A percentile compares a stretch with the other conserved stretches of the same genome.
Conservation (phyloP, 2,329 filamentous ascomycete species). For the Penicillium carneum region DNA sequence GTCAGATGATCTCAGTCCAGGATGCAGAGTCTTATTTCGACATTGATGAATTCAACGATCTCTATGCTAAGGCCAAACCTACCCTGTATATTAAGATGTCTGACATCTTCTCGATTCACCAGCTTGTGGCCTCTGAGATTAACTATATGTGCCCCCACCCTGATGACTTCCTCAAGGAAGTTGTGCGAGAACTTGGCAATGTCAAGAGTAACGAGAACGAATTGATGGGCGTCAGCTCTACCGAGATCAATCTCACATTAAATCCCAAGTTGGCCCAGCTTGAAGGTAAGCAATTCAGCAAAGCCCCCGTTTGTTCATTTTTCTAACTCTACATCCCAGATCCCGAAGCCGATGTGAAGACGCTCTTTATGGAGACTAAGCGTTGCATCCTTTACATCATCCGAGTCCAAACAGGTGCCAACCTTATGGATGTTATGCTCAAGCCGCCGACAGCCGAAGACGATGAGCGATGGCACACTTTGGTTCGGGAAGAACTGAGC, state of each 20-base stretch:
- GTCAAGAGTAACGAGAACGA: conserved; percentile 97
- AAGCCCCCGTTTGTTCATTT: neutral
- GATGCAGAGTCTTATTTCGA: conserved; percentile 92
- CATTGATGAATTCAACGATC: conserved; percentile 97
- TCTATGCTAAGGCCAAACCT: conserved; percentile 94
- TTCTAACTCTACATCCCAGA: conserved; percentile 59
- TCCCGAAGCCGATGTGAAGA: conserved; percentile 88
- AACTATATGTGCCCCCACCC: conserved; percentile 76
- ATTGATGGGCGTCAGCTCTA: conserved; percentile 82
- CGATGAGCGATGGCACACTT: conserved; percentile 81
- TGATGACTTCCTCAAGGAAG: conserved; percentile 88
- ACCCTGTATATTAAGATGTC: conserved; percentile 99
- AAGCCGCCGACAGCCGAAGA: conserved; percentile 87
- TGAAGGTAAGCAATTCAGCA: conserved; percentile 61
- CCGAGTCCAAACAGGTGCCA: conserved; percentile 87
- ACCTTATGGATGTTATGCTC: conserved; percentile 92
- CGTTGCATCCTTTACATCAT: conserved; percentile 97
- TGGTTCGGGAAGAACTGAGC: conserved; percentile 82
- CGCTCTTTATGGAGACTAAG: conserved; percentile 97
- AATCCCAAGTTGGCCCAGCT: conserved; percentile 88
- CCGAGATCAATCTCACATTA: conserved; percentile 88
- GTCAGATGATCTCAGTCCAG: conserved; percentile 78
- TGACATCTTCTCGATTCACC: conserved; percentile 96
- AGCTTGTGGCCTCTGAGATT: conserved; percentile 80
- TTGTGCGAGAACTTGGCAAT: conserved; percentile 90